Conservation (phyloP, 257 asterid species). For the Scutellaria barbata region DNA sequence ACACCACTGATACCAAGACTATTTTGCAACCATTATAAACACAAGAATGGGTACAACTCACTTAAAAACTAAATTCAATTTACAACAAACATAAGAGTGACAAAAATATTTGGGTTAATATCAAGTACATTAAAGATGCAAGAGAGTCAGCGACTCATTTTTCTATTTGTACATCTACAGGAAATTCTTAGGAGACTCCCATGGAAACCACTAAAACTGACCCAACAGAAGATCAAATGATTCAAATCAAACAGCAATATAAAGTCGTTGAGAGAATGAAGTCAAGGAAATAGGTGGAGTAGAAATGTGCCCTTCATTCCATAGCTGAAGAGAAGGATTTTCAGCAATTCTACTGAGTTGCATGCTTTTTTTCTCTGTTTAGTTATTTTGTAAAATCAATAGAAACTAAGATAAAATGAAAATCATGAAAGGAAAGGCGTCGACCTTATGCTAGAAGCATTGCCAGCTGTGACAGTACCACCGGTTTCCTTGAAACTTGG, state of each 20-base stretch:
- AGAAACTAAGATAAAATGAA: constrained; percentile 6
- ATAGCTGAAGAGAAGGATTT: not conserved
- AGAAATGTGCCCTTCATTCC: not conserved
- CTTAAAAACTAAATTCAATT: not conserved
- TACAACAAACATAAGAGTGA: not conserved
- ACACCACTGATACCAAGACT: constrained; percentile 8
- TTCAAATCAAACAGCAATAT: too few species aligned
- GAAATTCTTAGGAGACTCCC: not conserved
- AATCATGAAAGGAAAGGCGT: constrained; percentile 24
- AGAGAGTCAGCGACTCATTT: not conserved
- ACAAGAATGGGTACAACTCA: not conserved
- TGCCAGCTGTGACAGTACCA: constrained; percentile 97
- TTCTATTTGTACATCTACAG: not conserved
- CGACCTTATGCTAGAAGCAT: constrained; percentile 97
- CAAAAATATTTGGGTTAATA: not conserved
- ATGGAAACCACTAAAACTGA: not conserved
- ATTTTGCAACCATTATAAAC: not conserved
- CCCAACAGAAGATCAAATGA: not conserved
- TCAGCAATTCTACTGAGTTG: not conserved
- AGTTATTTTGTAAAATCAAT: not conserved
- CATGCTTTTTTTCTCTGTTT: not conserved
- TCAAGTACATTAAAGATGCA: not conserved
- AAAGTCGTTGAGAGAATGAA: not conserved
- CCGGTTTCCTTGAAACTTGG: constrained; percentile 98
- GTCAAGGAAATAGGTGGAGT: constrained; percentile 7